Conservation (phyloP, 352 stramenopile species). For the Pseudoperonospora humuli region DNA sequence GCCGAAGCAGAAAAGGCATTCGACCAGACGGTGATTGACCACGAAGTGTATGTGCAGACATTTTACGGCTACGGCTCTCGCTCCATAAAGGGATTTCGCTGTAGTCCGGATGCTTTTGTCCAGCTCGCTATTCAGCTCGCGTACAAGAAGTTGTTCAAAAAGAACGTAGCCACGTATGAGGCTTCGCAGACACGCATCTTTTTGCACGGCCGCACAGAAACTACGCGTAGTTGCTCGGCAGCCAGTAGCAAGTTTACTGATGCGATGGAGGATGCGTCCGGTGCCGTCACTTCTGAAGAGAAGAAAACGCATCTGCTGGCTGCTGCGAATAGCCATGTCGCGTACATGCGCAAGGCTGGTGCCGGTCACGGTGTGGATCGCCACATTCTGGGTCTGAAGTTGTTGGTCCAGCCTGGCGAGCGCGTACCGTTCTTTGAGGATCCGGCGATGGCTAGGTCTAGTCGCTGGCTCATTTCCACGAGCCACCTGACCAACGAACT, state of each 20-base stretch:
- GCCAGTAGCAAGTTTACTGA: slow-evolving; percentile 83
- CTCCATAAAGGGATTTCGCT: slow-evolving; percentile 85
- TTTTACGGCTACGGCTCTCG: slow-evolving; percentile 87
- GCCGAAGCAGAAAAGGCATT: slow-evolving; percentile 46
- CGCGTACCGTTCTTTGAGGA: slow-evolving; percentile 65
- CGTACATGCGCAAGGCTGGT: slow-evolving; percentile 64
- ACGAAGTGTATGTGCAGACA: slow-evolving; percentile 81
- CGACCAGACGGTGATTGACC: slow-evolving; percentile 67
- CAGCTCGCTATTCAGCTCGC: slow-evolving; percentile 95
- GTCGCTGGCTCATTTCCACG: slow-evolving; percentile 76
- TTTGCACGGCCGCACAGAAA: slow-evolving; percentile 92
- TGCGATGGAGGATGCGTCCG: slow-evolving; percentile 57
- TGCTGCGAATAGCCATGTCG: slow-evolving; percentile 41
- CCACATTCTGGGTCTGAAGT: slow-evolving; percentile 89
- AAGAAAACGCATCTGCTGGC: slow-evolving; percentile 40
- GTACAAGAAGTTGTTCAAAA: slow-evolving; percentile 65
- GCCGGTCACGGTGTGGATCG: slow-evolving; percentile 87
- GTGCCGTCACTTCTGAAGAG: slow-evolving; percentile 17
- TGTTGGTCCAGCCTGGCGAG: slow-evolving; percentile 44
- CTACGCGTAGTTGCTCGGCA: slow-evolving; percentile 73
- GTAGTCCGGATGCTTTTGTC: slow-evolving; percentile 92
- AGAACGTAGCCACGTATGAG: slow-evolving; percentile 88
- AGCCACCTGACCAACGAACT: slow-evolving; percentile 75
- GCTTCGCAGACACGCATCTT: slow-evolving; percentile 91
- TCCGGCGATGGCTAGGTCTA: slow-evolving; percentile 48